Percentiles rank a stretch among this genome's conserved stretches.
Conservation (phyloP, 1,139 yeast genomes). For the Candida tropicalis region DNA sequence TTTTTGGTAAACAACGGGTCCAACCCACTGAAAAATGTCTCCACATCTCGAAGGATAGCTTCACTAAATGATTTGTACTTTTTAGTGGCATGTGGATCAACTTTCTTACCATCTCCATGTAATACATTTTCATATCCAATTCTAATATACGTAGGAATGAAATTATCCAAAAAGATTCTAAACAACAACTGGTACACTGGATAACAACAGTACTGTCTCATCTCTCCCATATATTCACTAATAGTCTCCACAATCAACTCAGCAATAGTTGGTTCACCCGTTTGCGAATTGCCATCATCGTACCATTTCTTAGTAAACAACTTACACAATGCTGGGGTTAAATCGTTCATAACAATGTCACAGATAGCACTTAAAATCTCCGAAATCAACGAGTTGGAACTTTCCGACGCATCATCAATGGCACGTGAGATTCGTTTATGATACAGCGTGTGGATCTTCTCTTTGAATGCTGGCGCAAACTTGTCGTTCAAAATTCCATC, state of each 20-base stretch:
- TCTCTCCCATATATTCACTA: conserved; percentile 72
- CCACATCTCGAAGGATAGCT: conserved; percentile 60
- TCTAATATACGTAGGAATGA: conserved; percentile 47
- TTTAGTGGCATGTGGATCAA: conserved; percentile 58
- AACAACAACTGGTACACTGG: conserved; percentile 51
- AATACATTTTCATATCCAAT: conserved; percentile 49
- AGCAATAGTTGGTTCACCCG: conserved; percentile 45
- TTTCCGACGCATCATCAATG: conserved; percentile 68
- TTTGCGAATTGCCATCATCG: conserved; percentile 44
- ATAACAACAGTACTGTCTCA: conserved; percentile 50
- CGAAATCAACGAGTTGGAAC: conserved; percentile 77
- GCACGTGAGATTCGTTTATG: conserved; percentile 56
- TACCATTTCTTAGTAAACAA: conserved; percentile 48
- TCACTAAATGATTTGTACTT: conserved; percentile 44
- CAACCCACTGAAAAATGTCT: conserved; percentile 63
- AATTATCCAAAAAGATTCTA: conserved; percentile 43
- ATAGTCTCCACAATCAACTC: conserved; percentile 65
- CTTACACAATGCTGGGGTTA: conserved; percentile 45
- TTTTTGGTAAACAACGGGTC: conserved; percentile 50
- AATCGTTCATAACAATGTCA: conserved; percentile 71
- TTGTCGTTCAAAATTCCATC: conserved; percentile 82
- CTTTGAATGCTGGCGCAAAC: conserved; percentile 64
- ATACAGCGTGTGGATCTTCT: conserved; percentile 67
- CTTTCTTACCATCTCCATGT: conserved; percentile 54
- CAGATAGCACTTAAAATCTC: conserved; percentile 65